Base-by-base conservation (phyloP, 2,329 filamentous ascomycete genomes). In the Lasiodiplodia gonubiensis region DNA sequence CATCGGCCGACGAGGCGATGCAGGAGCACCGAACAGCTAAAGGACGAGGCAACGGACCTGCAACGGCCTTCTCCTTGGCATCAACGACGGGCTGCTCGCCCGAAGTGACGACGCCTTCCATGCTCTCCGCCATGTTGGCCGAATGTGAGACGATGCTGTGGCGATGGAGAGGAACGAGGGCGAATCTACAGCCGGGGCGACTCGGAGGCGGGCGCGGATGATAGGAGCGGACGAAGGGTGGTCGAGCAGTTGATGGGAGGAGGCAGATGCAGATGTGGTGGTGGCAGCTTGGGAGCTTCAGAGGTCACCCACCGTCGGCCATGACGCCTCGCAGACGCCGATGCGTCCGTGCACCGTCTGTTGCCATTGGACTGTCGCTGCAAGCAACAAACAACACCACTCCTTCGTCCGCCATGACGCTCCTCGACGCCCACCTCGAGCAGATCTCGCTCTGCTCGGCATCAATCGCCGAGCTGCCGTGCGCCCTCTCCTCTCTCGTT, bases 361-460 rank as follows among this genome's bases (percentile, higher is more conserved):
- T 60, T 60, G 55, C 49, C 59, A 37, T 35, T 18, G n/a, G 12
- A 12, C n/a, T 7, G 46, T 48, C 42, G 42, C 57, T 12, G 46
- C 42, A 33, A 49, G 16, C 42, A 27, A 25, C 42, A 35, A 27
- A 61, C 37, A 63, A 49, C 59, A 51, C 59, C 42, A 30, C 3
- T 25, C 39, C 3, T 30, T 42, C n/a, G 69, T 67, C 71, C 70
- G 71, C 65, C 68, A 80, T 80, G 79, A 73, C 76, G 52, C 79
- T 84, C 3, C 76, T 85, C 21, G 79, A 81, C 54, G 80, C 81
- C 30, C 82, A 85, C 69, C 75, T 85, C 42, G 82, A 84, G 72
- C 83, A 84, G 68, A 84, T 85, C 65, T 81, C 81, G 18, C 74
- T 83, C 61, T 85, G 83, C 72, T 76, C 82, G 18, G 75, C 78